phyloP scores from a whole-genome alignment of 2,329 filamentous ascomycete genomes.

The Fusarium oxysporum region DNA sequence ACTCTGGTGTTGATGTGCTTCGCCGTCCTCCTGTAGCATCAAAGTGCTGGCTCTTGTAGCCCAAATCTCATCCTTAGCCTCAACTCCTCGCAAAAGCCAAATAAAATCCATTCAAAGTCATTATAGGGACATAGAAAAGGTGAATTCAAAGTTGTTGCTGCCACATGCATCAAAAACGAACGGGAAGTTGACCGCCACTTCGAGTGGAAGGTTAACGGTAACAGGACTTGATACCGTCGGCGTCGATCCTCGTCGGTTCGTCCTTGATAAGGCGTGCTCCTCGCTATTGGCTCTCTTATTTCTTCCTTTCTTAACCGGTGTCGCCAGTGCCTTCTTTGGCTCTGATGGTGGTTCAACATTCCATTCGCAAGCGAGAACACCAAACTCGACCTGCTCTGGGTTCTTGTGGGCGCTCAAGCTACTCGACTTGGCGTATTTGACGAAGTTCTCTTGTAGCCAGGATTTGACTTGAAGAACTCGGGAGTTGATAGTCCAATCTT shows the following conservation, averaged over 20 bases:
- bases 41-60: not conserved
- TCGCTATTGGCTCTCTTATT: slow-evolving; percentile 45
- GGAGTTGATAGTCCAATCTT: slow-evolving; percentile 52
- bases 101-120: slow-evolving; percentile 4
- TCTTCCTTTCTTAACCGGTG: slow-evolving; percentile 41
- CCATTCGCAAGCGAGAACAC: slow-evolving; percentile 58
- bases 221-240: slow-evolving; percentile 1
- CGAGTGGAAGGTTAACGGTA: not conserved
- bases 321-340: slow-evolving; percentile 11
- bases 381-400: slow-evolving; percentile 55
- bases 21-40: not conserved
- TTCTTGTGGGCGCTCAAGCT: slow-evolving; percentile 47
- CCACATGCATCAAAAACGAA: slow-evolving; percentile 42
- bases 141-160: slow-evolving; percentile 42
- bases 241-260: slow-evolving; percentile 24
- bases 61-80: not conserved
- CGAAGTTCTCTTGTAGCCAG: slow-evolving; percentile 55
- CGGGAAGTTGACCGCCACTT: slow-evolving; percentile 18
- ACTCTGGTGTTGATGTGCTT: not conserved
- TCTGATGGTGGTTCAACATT: slow-evolving; percentile 39
- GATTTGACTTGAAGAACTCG: slow-evolving; percentile 50
- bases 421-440: slow-evolving; percentile 52
- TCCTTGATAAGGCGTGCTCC: slow-evolving; percentile 37
- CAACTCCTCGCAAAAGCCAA: slow-evolving; percentile 22
- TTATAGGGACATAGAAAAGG: slow-evolving; percentile 36